Conservation (phyloP, 2,329 filamentous ascomycete genomes). For the Penicillium sp. region DNA sequence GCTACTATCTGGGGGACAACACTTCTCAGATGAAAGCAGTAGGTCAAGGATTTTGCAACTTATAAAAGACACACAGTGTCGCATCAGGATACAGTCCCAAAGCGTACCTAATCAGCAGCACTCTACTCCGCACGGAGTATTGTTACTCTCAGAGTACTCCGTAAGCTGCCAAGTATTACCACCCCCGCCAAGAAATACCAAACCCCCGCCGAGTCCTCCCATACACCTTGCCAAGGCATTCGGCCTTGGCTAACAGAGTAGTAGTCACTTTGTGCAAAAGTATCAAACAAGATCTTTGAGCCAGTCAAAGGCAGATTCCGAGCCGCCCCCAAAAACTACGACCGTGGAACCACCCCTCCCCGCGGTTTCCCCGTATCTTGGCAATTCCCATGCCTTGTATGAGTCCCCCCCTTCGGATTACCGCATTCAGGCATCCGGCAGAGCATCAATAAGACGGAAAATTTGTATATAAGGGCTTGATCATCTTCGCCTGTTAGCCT, state of each 20-base stretch:
- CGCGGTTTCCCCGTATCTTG: constrained; percentile 28
- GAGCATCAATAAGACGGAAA: neutral
- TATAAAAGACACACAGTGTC: too few relatives aligned
- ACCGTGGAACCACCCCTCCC: constrained; percentile 16
- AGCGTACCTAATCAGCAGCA: too few relatives aligned
- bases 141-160: neutral
- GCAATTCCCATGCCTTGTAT: constrained; percentile 16
- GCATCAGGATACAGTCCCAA: too few relatives aligned
- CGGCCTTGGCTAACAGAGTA: constrained; percentile 4
- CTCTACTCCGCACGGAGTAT: too few relatives aligned
- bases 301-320: constrained; percentile 7
- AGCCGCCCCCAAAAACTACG: constrained; percentile 16
- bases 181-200: constrained; percentile 13
- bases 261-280: neutral
- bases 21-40: too few relatives aligned
- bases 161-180: neutral
- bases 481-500: constrained; percentile 2
- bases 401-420: constrained; percentile 24
- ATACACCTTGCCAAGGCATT: constrained; percentile 7
- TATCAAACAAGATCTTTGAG: neutral
- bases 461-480: constrained; percentile 25
- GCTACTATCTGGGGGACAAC: too few relatives aligned
- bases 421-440: constrained; percentile 26
- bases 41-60: too few relatives aligned
- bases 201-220: constrained; percentile 1